These are phyloP conservation scores for Carallia pectinifolia DNA, from an alignment of 345 rosid species.

Conservation along the genomic window DNA sequence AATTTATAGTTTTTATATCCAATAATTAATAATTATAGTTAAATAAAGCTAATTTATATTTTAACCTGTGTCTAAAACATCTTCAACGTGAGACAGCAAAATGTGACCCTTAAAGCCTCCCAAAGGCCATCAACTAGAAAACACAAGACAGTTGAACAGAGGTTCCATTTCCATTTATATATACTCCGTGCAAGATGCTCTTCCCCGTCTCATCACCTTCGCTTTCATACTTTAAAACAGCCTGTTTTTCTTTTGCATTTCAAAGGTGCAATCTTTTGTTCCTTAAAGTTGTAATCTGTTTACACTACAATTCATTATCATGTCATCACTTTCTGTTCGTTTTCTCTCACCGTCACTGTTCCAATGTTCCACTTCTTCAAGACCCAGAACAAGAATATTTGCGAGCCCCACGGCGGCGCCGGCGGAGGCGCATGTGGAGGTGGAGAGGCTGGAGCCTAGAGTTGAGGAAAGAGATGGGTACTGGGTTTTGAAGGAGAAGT, in stretches of 20 bases:
- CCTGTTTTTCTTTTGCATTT: neutral
- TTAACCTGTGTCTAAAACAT: no score
- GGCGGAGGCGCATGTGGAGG: constrained; percentile 35
- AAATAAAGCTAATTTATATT: no score
- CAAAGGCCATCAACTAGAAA: constrained; percentile 36
- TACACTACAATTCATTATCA: constrained; percentile 14
- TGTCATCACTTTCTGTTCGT: constrained; percentile 53
- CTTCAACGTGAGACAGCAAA: neutral
- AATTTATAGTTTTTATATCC: no score
- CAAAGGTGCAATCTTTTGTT: neutral
- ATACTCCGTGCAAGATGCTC: constrained; percentile 44
- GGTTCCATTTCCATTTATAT: constrained; percentile 16
- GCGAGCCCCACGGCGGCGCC: constrained; percentile 26
- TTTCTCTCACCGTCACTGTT: constrained; percentile 40
- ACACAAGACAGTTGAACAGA: neutral
- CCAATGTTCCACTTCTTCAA: constrained; percentile 26
- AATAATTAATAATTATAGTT: no score
- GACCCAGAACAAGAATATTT: constrained; percentile 42
- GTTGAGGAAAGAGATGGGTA: constrained; percentile 77
- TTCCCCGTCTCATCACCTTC: constrained; percentile 7
- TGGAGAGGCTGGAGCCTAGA: constrained; percentile 70
- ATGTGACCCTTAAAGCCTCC: constrained; percentile 52
- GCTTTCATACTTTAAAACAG: neutral
- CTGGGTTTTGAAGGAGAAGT: constrained; percentile 83
- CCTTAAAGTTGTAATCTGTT: neutral